Conservation (phyloP, 1,139 yeast species). For the Saccharomyces pastorianus region DNA sequence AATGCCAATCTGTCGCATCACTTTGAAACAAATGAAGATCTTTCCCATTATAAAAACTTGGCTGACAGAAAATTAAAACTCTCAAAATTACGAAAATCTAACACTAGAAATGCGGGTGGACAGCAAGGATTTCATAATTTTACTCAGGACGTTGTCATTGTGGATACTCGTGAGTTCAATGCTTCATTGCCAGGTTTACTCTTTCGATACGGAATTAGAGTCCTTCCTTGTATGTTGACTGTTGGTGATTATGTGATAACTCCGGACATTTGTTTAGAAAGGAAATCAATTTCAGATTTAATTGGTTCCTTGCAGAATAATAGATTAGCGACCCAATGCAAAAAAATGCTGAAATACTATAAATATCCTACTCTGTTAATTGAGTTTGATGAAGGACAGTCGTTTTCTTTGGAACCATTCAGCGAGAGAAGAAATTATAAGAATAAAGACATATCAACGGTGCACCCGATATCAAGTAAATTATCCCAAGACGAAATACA, state of each 20-base stretch:
- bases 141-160: constrained; percentile 58
- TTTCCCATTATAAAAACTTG: constrained; percentile 34
- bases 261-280: constrained; percentile 81
- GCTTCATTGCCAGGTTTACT: constrained; percentile 80
- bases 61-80: constrained; percentile 31
- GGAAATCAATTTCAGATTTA: constrained; percentile 86
- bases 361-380: constrained; percentile 73
- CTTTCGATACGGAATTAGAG: constrained; percentile 64
- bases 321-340: constrained; percentile 76
- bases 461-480: constrained; percentile 37
- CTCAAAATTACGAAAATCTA: constrained; percentile 36
- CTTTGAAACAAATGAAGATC: constrained; percentile 56
- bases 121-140: constrained; percentile 41
- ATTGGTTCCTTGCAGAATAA: constrained; percentile 80
- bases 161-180: constrained; percentile 85
- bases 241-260: constrained; percentile 90
- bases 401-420: constrained; percentile 83
- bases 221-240: constrained; percentile 78
- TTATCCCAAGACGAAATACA: constrained; percentile 64
- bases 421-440: constrained; percentile 40
- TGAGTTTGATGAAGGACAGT: constrained; percentile 81
- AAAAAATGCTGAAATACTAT: constrained; percentile 77
- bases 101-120: constrained; percentile 85
- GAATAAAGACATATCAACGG: constrained; percentile 29
- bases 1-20: constrained; percentile 71